These are phyloP conservation scores for Lipomyces kockii DNA, from an alignment of 805 yeast genomes.

Conservation along the genomic window DNA sequence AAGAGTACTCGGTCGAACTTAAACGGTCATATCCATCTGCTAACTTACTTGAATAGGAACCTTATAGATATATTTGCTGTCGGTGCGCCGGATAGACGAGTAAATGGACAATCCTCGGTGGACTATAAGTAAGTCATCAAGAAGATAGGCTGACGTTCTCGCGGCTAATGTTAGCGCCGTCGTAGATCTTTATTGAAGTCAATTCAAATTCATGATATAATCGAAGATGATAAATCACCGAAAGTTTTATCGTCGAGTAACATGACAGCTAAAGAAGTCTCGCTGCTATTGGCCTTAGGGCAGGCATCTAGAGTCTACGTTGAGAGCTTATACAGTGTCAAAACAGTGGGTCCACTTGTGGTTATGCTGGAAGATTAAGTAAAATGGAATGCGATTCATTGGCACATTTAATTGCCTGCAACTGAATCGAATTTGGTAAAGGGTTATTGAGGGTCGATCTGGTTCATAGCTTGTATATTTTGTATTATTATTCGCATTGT, in stretches of 20 bases:
- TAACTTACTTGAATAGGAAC: constrained; percentile 20
- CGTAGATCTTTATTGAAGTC: constrained; percentile 19
- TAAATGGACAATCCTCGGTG: constrained; percentile 20
- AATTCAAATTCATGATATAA: constrained; percentile 12
- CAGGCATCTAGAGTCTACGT: constrained; percentile 24
- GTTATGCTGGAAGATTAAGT: constrained; percentile 27
- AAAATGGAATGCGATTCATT: background rate
- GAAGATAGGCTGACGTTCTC: background rate
- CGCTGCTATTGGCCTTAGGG: constrained; percentile 26
- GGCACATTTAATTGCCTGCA: background rate
- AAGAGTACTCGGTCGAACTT: constrained; percentile 21
- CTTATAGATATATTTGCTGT: constrained; percentile 35
- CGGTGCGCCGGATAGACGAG: constrained; percentile 33
- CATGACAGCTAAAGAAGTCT: constrained; percentile 17
- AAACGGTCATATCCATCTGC: background rate
- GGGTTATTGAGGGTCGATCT: background rate
- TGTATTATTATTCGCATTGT: background rate
- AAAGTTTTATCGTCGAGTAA: constrained; percentile 15
- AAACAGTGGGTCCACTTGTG: constrained; percentile 31
- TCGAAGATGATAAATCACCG: background rate
- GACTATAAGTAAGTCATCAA: constrained; percentile 25
- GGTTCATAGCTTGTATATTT: background rate
- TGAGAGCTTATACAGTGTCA: constrained; percentile 24
- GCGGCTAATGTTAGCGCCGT: background rate
- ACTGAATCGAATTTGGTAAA: background rate